phyloP scores from a whole-genome alignment of 495 filamentous ascomycete genomes.

The Podospora bellae-mahoneyi region DNA sequence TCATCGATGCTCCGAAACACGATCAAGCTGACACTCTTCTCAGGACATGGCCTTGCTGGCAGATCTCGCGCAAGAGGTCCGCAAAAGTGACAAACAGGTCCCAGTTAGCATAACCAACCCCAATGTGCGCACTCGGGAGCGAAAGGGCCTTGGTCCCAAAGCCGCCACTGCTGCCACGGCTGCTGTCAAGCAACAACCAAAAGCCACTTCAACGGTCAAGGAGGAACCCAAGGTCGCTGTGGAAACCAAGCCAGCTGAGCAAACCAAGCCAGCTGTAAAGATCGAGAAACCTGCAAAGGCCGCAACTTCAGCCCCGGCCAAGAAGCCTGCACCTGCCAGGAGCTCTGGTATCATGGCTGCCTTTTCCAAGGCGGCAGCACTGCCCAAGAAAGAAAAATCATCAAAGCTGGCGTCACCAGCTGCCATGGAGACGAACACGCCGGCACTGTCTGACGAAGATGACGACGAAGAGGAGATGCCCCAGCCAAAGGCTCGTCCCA shows the following conservation, averaged over 20 bases:
- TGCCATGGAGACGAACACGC: conserved; percentile 55
- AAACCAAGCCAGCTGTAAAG: conserved; percentile 24
- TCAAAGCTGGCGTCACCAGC: conserved; percentile 44
- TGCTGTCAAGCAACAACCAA: conserved; percentile 21
- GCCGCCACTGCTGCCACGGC: conserved; percentile 18
- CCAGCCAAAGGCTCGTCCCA: conserved; percentile 35
- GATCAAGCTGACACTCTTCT: neutral
- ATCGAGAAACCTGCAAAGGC: conserved; percentile 22
- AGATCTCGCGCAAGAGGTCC: conserved; percentile 63
- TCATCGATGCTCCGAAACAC: neutral
- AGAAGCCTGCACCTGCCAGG: conserved; percentile 39
- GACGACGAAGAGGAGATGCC: conserved; percentile 44
- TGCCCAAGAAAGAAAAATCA: conserved; percentile 51
- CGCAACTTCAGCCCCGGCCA: conserved; percentile 26
- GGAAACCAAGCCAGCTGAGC: conserved; percentile 25
- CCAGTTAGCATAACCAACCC: conserved; percentile 37
- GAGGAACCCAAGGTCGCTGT: conserved; percentile 25
- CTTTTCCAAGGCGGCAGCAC: conserved; percentile 76
- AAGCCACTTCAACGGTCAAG: conserved; percentile 28
- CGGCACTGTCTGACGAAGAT: conserved; percentile 69
- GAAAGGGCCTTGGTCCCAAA: conserved; percentile 26
- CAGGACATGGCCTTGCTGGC: conserved; percentile 70
- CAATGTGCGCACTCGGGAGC: conserved; percentile 40
- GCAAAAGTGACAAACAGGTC: conserved; percentile 21
- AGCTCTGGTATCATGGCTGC: conserved; percentile 67